phyloP scores from a whole-genome alignment of 2,329 filamentous ascomycete genomes.

The Harringtonia lauricola region DNA sequence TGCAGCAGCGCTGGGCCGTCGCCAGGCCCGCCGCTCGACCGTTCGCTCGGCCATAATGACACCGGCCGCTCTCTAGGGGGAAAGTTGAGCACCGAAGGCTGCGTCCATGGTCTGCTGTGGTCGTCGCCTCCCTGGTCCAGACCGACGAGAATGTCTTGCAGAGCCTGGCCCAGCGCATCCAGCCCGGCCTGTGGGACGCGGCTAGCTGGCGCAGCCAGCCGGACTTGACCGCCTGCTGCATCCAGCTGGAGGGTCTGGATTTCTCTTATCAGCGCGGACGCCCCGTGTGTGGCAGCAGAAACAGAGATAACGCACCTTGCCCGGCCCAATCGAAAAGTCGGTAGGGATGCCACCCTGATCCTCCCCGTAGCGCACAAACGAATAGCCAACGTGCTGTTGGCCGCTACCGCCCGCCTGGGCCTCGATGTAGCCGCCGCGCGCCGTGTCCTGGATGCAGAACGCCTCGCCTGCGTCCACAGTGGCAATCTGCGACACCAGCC shows the following conservation, averaged over 20 bases:
- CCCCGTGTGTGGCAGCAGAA: too few relatives aligned
- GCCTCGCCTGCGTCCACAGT: neutral
- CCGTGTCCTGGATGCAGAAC: slow-evolving; percentile 2
- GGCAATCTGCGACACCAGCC: neutral
- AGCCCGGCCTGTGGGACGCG: neutral
- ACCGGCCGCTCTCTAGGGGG: slow-evolving; percentile 1
- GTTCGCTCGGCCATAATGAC: neutral
- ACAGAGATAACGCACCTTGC: slow-evolving; percentile 3
- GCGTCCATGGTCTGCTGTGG: slow-evolving; percentile 5
- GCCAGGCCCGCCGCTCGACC: too few relatives aligned
- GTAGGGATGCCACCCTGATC: neutral
- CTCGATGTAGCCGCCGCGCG: neutral
- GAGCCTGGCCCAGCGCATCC: neutral
- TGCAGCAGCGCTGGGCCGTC: neutral
- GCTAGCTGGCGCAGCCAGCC: neutral
- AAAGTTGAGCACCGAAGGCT: slow-evolving; percentile 5
- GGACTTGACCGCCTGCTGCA: neutral
- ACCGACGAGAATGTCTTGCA: neutral
- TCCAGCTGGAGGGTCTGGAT: neutral
- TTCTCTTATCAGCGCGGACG: neutral
- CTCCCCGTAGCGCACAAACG: neutral
- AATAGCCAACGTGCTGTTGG: neutral
- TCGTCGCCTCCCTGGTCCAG: neutral
- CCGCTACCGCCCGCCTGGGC: neutral
- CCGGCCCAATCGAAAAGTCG: slow-evolving; percentile 8